Evolutionary conservation across 345 rosid species (phyloP).

Genomic region (Excoecaria cochinchinensis): DNA sequence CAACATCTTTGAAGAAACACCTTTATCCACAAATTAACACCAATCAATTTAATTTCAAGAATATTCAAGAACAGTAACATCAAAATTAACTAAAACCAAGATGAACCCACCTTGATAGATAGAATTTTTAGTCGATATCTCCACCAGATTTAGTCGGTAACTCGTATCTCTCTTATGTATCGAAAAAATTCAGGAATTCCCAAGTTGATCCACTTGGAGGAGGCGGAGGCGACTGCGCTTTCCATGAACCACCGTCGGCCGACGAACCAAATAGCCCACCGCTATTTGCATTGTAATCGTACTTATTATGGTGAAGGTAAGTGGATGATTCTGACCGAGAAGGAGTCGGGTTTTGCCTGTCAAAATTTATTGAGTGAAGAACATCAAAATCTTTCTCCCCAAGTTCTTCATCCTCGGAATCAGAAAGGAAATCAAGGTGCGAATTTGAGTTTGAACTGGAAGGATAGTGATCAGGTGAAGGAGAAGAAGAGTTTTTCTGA

Average conservation of each 20-base stretch:
- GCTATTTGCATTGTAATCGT: conserved; percentile 2
- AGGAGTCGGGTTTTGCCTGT: too few species aligned
- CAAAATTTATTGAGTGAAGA: too few species aligned
- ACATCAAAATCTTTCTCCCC: too few species aligned
- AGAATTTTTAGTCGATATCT: conserved; percentile 23
- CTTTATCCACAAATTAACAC: background rate
- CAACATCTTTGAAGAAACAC: conserved; percentile 42
- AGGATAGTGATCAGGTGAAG: conserved; percentile 24
- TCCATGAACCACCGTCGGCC: conserved; percentile 11
- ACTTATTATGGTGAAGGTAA: too few species aligned
- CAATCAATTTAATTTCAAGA: background rate
- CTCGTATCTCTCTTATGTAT: conserved; percentile 42
- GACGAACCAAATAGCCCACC: background rate
- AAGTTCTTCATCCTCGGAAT: conserved; percentile 44
- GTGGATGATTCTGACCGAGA: background rate
- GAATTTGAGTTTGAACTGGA: conserved; percentile 42
- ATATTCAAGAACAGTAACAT: background rate
- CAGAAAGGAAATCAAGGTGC: conserved; percentile 51
- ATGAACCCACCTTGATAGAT: conserved; percentile 27
- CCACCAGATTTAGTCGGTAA: conserved; percentile 7
- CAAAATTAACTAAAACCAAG: background rate
- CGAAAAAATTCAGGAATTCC: conserved; percentile 66
- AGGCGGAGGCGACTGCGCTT: conserved; percentile 51
- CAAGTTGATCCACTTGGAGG: conserved; percentile 45
- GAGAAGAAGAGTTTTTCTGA: too few species aligned